Conservation (phyloP, 208 protist genomes). For the Trypanosoma rangeli region DNA sequence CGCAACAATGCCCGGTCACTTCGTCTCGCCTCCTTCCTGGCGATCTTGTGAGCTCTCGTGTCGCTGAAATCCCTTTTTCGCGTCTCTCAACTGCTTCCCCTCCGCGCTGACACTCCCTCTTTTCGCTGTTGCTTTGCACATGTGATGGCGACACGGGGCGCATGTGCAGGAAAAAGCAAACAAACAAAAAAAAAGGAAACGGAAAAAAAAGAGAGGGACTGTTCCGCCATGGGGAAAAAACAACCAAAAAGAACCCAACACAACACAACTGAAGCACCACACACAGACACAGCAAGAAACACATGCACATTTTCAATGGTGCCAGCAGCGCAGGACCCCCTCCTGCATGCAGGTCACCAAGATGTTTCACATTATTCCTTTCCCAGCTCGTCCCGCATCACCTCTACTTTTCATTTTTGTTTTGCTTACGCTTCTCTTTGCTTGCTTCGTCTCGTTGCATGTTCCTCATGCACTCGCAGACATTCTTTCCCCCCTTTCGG, state of each 20-base stretch:
- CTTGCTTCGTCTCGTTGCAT: not conserved
- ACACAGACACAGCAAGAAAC: not conserved
- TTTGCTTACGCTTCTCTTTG: not conserved
- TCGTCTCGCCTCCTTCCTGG: no score
- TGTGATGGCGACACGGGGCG: not conserved
- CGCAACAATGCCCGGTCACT: no score
- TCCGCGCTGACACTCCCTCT: not conserved
- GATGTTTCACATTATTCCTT: not conserved
- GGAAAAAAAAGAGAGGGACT: not conserved
- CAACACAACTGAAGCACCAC: not conserved
- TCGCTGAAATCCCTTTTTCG: no score
- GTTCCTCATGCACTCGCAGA: not conserved
- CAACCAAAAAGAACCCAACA: not conserved
- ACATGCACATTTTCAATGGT: not conserved
- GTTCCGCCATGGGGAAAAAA: not conserved
- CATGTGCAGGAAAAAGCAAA: not conserved
- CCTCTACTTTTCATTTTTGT: not conserved
- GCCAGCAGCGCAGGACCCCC: not conserved
- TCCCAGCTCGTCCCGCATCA: not conserved
- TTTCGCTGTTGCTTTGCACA: not conserved
- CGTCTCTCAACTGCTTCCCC: no score
- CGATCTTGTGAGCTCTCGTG: no score
- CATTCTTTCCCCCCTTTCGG: not conserved
- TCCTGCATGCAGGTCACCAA: not conserved
- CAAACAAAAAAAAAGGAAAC: not conserved